These are phyloP conservation scores for Raphanus hybrid DNA, from an alignment of 441 rosid genomes.

Conservation along the genomic window DNA sequence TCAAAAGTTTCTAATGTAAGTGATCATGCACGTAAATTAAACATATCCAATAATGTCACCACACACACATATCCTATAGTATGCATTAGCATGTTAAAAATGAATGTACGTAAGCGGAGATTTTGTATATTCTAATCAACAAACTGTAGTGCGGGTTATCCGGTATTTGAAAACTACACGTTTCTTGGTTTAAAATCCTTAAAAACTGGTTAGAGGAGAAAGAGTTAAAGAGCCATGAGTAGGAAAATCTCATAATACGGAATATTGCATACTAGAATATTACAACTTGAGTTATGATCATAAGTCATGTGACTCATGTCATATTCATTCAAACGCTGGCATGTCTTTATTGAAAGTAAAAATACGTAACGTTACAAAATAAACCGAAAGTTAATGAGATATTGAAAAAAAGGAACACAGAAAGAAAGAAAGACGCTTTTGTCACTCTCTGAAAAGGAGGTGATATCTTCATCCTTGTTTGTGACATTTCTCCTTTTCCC, in stretches of 20 bases:
- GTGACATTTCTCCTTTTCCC: conserved; percentile 30
- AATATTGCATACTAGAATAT: conserved; percentile 17
- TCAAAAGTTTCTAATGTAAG: not conserved
- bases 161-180: not conserved
- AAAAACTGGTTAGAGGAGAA: not conserved
- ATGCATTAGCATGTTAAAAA: not conserved
- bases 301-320: conserved; percentile 27
- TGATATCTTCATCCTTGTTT: conserved; percentile 34
- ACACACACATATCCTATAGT: too few species aligned
- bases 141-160: not conserved
- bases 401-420: not conserved
- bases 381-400: conserved; percentile 35
- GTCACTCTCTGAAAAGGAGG: conserved; percentile 33
- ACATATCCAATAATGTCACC: not conserved
- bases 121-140: not conserved
- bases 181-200: conserved; percentile 5
- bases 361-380: conserved; percentile 20
- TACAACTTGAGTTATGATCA: conserved; percentile 11
- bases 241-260: conserved; percentile 15
- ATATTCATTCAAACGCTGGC: conserved; percentile 23
- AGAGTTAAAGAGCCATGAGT: not conserved
- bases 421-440: conserved; percentile 15
- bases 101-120: not conserved
- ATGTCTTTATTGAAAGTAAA: conserved; percentile 18
- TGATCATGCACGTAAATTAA: not conserved